Evolutionary conservation across 164 flowering plant species (phyloP).

Genomic region (Piper longum): DNA sequence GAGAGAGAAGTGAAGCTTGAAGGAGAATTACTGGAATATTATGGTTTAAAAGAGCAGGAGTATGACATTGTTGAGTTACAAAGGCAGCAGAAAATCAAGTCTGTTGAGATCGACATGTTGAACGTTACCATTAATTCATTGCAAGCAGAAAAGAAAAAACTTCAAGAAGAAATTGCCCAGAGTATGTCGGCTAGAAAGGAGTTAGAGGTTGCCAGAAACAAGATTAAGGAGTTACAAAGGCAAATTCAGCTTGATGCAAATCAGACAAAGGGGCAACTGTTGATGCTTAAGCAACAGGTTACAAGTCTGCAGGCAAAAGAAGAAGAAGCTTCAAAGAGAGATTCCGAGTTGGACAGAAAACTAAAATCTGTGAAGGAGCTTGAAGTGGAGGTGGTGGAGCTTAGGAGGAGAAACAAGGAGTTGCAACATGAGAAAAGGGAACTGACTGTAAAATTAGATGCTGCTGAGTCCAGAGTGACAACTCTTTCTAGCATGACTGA

Average conservation of each 20-base stretch:
- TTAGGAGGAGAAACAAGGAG: constrained; percentile 80
- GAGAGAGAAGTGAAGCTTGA: constrained; percentile 90
- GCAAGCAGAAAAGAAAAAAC: constrained; percentile 83
- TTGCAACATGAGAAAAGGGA: constrained; percentile 93
- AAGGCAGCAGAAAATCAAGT: constrained; percentile 82
- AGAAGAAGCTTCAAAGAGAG: constrained; percentile 64
- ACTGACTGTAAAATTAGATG: constrained; percentile 54
- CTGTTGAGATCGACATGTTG: constrained; percentile 78
- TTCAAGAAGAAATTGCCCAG: constrained; percentile 58
- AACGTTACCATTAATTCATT: constrained; percentile 67
- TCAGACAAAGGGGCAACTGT: constrained; percentile 78
- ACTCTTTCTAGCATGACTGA: constrained; percentile 76
- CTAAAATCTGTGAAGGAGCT: constrained; percentile 65
- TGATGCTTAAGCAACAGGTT: constrained; percentile 87
- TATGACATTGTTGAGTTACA: constrained; percentile 61
- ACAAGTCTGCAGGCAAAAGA: constrained; percentile 66
- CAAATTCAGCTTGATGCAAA: constrained; percentile 88
- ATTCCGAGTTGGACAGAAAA: constrained; percentile 62
- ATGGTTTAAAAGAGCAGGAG: constrained; percentile 90
- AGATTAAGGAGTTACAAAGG: constrained; percentile 80
- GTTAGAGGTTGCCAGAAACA: constrained; percentile 64
- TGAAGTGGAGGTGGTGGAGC: constrained; percentile 74
- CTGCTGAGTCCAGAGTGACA: constrained; percentile 57
- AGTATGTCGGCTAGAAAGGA: constrained; percentile 49
- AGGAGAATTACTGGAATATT: constrained; percentile 90